phyloP scores from a whole-genome alignment of 176 grass and related monocot species.

The Lolium multiflorum region DNA sequence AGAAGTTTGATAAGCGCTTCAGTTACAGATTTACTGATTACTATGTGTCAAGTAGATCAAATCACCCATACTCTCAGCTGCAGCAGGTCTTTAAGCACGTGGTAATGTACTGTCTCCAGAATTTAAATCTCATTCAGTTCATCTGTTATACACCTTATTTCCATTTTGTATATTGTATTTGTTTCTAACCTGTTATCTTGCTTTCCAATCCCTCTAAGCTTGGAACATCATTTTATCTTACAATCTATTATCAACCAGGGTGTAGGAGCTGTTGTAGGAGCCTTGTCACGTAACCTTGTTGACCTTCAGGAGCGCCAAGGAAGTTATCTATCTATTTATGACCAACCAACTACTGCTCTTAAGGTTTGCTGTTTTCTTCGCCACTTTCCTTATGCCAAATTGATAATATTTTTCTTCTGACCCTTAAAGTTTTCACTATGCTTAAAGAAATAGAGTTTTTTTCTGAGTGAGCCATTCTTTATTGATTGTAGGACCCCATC shows the following conservation, averaged over 20 bases:
- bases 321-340: constrained; percentile 92
- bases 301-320: constrained; percentile 83
- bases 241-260: constrained; percentile 62
- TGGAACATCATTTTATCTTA: constrained; percentile 31
- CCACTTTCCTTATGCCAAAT: constrained; percentile 5
- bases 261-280: constrained; percentile 86
- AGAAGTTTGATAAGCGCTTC: constrained; percentile 99
- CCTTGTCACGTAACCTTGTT: constrained; percentile 82
- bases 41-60: constrained; percentile 91
- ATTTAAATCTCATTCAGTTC: constrained; percentile 24
- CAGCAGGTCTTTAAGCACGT: constrained; percentile 99
- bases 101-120: constrained; percentile 61
- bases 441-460: not conserved
- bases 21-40: constrained; percentile 98
- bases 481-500: constrained; percentile 67
- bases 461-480: constrained; percentile 46
- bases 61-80: constrained; percentile 98
- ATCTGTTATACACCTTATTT: not conserved
- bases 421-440: not conserved
- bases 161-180: constrained; percentile 15
- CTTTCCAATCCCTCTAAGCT: not conserved
- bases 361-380: constrained; percentile 57
- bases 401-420: constrained; percentile 30
- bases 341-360: constrained; percentile 75
- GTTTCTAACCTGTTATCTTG: constrained; percentile 3